These are phyloP conservation scores for Balamuthia mandrillaris DNA, from an alignment of 208 protist species.

Conservation along the genomic window DNA sequence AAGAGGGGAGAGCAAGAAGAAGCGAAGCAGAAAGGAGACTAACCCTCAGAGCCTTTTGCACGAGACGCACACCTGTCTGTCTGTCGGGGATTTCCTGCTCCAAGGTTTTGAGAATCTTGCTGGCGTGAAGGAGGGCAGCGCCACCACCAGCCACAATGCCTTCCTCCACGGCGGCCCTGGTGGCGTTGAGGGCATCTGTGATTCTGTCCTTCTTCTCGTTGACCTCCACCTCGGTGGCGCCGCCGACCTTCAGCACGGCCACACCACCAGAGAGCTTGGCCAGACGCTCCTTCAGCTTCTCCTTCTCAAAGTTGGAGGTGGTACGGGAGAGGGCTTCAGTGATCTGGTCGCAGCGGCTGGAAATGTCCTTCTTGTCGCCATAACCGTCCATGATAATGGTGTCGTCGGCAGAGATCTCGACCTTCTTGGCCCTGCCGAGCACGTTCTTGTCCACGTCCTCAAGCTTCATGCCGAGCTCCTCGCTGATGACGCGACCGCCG, in stretches of 20 bases:
- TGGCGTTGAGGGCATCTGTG: constrained; percentile 97
- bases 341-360: constrained; percentile 89
- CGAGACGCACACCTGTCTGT: constrained; percentile 91
- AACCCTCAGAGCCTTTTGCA: constrained; percentile 78
- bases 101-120: constrained; percentile 80
- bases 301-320: constrained; percentile 90
- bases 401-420: constrained; percentile 92
- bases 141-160: constrained; percentile 98
- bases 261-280: constrained; percentile 95
- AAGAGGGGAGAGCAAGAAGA: neutral
- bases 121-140: constrained; percentile 89
- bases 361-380: constrained; percentile 83
- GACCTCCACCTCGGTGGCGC: constrained; percentile 96
- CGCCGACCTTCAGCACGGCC: constrained; percentile 94
- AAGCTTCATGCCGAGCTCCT: constrained; percentile 65
- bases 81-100: constrained; percentile 86
- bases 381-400: constrained; percentile 94
- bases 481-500: constrained; percentile 76
- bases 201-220: constrained; percentile 98
- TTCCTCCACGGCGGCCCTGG: constrained; percentile 96
- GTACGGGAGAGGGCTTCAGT: constrained; percentile 79
- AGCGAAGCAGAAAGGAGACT: neutral
- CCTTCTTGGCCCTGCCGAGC: constrained; percentile 73
- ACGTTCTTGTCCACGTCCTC: constrained; percentile 55
- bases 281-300: constrained; percentile 96